phyloP scores from a whole-genome alignment of 2,329 filamentous ascomycete genomes.

The Alternaria burnsii region DNA sequence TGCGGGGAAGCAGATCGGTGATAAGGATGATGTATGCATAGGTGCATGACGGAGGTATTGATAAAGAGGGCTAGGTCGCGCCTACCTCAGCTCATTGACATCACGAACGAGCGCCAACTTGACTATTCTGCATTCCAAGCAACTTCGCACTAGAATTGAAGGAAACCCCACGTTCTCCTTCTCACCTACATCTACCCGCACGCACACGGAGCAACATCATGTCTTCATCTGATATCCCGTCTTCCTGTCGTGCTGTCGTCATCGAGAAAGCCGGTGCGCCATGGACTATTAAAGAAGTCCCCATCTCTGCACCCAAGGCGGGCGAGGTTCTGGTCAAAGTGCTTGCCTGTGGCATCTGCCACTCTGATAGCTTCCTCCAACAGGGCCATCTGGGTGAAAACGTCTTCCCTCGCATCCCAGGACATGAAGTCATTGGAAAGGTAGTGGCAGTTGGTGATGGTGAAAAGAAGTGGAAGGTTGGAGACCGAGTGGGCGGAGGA shows the following conservation, averaged over 20 bases:
- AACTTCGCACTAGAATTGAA: neutral
- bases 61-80: conserved; percentile 3
- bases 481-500: conserved; percentile 71
- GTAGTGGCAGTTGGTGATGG: conserved; percentile 67
- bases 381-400: conserved; percentile 30
- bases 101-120: neutral
- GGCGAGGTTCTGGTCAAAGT: conserved; percentile 75
- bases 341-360: conserved; percentile 76
- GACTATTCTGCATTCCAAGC: neutral
- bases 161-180: neutral
- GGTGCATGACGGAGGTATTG: neutral
- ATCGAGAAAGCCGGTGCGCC: conserved; percentile 63
- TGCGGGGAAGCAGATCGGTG: neutral
- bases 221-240: conserved; percentile 54
- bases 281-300: conserved; percentile 67
- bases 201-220: neutral
- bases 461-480: conserved; percentile 67
- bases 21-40: conserved; percentile 5
- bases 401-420: conserved; percentile 66
- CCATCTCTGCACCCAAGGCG: conserved; percentile 63
- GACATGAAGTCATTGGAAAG: conserved; percentile 76
- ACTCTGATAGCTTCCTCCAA: conserved; percentile 62
- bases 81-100: conserved; percentile 8
- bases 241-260: conserved; percentile 72
- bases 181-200: neutral